Base-by-base conservation (phyloP, 1,139 yeast species). In the Pichia sp. region DNA sequence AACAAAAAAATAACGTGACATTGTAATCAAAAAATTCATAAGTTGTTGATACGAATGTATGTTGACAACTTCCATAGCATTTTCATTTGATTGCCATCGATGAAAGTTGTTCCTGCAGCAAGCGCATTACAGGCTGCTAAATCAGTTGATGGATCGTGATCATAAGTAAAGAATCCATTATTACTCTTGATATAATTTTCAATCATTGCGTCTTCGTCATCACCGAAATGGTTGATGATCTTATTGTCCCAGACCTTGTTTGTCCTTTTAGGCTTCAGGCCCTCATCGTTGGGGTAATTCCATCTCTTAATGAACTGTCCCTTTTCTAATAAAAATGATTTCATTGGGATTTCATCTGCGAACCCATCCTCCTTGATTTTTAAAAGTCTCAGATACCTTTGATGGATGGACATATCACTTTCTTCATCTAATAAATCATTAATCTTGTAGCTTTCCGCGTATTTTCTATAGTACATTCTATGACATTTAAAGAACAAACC, bases 11-110 rank as follows among this genome's bases (percentile, higher is more conserved):
- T n/a, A n/a, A n/a, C n/a, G n/a, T n/a, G n/a, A n/a, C n/a, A n/a
- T n/a, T n/a, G n/a, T n/a, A n/a, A n/a, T n/a, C n/a, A 30, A 11
- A 30, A 30, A 12, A 5, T 30, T 30, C n/a, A 30, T 12, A 24
- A 24, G 10, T 24, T 24, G 10, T 24, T 24, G 10, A 24, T 24
- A 8, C 27, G 27, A 24, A 24, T 24, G 10, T 30, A 30, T 6
- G 33, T 30, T 6, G 33, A 6, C 15, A 40, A 12, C 15, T 40
- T 34, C 44, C 47, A 44, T 5, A 39, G n/a, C n/a, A 15, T 21
- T 31, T 22, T 39, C 39, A 44, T 44, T 19, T 40, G 36, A 12
- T 8, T 17, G 5, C 37, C 42, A 37, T 37, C 27, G 10, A 24
- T 24, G 10, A 24, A 24, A 8, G 27, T 24, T 24, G 27, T 24